Evolutionary conservation across 495 filamentous ascomycete species (phyloP).

Genomic region (Aspergillus baeticus): DNA sequence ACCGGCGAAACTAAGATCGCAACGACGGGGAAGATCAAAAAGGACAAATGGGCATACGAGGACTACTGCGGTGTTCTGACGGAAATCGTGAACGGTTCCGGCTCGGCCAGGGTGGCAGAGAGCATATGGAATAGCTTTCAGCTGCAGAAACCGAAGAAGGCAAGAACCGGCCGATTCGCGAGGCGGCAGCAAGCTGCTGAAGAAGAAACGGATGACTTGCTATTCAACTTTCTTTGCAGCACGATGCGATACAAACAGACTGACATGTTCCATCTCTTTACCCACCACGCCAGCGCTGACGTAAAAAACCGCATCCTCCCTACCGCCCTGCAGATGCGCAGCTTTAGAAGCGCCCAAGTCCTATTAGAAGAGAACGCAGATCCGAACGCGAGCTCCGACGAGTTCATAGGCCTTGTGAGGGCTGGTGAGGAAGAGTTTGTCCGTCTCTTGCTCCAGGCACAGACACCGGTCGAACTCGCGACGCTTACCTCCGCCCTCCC

Average conservation of each 20-base stretch:
- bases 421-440: slow-evolving; percentile 7
- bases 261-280: slow-evolving; percentile 11
- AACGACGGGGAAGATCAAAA: slow-evolving; percentile 3
- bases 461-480: background rate
- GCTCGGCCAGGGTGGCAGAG: slow-evolving; percentile 4
- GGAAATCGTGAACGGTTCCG: background rate
- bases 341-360: background rate
- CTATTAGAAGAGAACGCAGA: slow-evolving; percentile 12
- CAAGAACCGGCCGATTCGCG: slow-evolving; percentile 5
- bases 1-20: slow-evolving; percentile 6
- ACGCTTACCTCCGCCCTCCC: slow-evolving; percentile 9
- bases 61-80: slow-evolving; percentile 9
- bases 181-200: slow-evolving; percentile 6
- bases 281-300: slow-evolving; percentile 5
- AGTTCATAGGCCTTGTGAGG: slow-evolving; percentile 2
- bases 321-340: slow-evolving; percentile 9
- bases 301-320: slow-evolving; percentile 10
- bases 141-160: slow-evolving; percentile 12
- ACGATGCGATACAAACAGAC: slow-evolving; percentile 10
- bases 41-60: slow-evolving; percentile 15
- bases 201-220: slow-evolving; percentile 9
- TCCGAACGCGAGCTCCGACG: slow-evolving; percentile 6
- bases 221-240: slow-evolving; percentile 2
- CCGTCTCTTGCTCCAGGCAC: slow-evolving; percentile 3
- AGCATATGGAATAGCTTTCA: slow-evolving; percentile 10